Evolutionary conservation across 257 asterid species (phyloP), one percentile per base, ranked within the genome.

Genomic region (Lycium ferocissimum): DNA sequence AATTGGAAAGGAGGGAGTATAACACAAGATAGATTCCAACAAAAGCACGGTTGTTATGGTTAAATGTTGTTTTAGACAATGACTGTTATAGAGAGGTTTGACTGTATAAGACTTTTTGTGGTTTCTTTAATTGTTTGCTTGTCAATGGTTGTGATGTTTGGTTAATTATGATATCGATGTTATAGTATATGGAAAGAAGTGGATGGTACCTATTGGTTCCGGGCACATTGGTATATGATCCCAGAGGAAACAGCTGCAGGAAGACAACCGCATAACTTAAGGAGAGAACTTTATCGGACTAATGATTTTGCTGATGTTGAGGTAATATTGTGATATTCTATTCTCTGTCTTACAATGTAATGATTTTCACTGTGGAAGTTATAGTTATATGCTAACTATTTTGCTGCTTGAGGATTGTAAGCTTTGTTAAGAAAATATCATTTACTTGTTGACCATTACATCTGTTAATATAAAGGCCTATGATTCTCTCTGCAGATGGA

Each of bases 191-290:
- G 99, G 99, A 95, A 92, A 86, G 98, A 95, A 88, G 97, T 90
- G 83, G 98, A 96, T 85, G 97, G 97, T 51, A 90, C 89, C 83
- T 96, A 92, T 53, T 93, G 99, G 97, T 92, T 89, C 82, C 91
- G 91, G 53, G 96, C 94, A 47, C 91, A 90, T 86, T 95, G 98
- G 98, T 95, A 92, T 88, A 83, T 91, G 45, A 95, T 95, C 86
- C 98, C 98, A 0, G 98, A 96, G 90, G 99, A 96, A 91, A 96
- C 98, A 18, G 86, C 92, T 58, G 90, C 89, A 17, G 98, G 99
- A 62, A 94, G 99, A 85, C 99, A 96, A 75, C 88, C 98, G 58
- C 99, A 96, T 90, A 95, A 94, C 88, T 91, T 96, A 91, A 93
- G 91, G 85, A 91, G 99, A 92, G 98, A 95, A 93, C 94, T 96